Evolutionary conservation across 768 basidiomycete species (phyloP).

Genomic region (Leucogyrophana mollusca): DNA sequence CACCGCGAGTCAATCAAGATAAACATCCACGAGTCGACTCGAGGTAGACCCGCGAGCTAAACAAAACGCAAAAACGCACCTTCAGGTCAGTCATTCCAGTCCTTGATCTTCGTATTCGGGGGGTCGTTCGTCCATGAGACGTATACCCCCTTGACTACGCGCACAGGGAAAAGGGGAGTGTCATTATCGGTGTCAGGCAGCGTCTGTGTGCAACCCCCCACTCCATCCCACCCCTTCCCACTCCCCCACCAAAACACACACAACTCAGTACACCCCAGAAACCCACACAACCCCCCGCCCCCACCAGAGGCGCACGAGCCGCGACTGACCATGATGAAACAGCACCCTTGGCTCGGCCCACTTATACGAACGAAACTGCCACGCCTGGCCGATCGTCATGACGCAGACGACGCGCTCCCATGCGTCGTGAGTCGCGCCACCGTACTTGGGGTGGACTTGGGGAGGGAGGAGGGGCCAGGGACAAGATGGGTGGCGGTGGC

Average conservation of each 20-base stretch:
- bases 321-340: conserved; percentile 82
- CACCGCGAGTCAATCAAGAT: too few relatives aligned
- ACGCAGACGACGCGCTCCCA: conserved; percentile 99
- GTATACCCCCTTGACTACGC: conserved; percentile 89
- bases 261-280: too few relatives aligned
- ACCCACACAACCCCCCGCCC: too few relatives aligned
- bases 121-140: conserved; percentile 95
- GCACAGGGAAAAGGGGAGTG: background rate
- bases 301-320: background rate
- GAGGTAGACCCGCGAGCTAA: too few relatives aligned
- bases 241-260: too few relatives aligned
- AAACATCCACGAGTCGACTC: too few relatives aligned
- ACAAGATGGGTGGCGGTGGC: conserved; percentile 66
- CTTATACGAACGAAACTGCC: conserved; percentile 97
- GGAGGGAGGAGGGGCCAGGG: conserved; percentile 49
- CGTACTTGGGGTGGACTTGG: too few relatives aligned
- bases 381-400: conserved; percentile 96
- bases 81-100: conserved; percentile 95
- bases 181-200: too few relatives aligned
- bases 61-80: too few relatives aligned
- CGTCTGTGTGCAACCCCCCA: too few relatives aligned
- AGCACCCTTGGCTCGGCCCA: conserved; percentile 92
- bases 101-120: conserved; percentile 82
- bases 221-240: too few relatives aligned
- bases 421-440: conserved; percentile 56